Base-by-base conservation (phyloP, 495 filamentous ascomycete genomes). In the Talaromyces adpressus region DNA sequence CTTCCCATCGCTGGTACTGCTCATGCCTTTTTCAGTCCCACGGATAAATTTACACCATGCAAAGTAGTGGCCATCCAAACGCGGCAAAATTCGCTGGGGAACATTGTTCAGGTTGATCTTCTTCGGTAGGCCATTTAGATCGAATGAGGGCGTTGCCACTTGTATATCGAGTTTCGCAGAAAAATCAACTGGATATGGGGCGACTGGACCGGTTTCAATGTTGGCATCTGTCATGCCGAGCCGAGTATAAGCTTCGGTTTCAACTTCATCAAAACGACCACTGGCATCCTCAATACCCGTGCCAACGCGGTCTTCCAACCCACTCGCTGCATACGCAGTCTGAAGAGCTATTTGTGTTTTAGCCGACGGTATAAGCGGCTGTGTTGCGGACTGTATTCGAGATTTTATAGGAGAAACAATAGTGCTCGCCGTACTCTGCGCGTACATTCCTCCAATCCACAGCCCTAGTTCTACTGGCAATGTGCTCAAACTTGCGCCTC, bases 401-500 rank as follows among this genome's bases (percentile, higher is more conserved):
- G 73, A 66, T 1, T 74, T 72, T 3, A 80, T 83, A 0, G 86
- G 86, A 1, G 76, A 69, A n/a, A 80, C 67, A 4, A 79, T 76
- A 2, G 67, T 76, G n/a, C 75, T 74, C 4, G 80, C 79, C 6
- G 78, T 76, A 22, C 70, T 77, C 34, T 77, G 76, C 12, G 81
- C 83, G 60, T 86, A 81, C 4, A 81, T 71, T 4, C 84, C 80
- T 3, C 78, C 73, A 2, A 82, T 81, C 69, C 85, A 83, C 5
- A 86, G 79, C 3, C 85, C 87, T 12, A 87, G 64, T 64, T 90
- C 87, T 7, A 90, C 64, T 0, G 87, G 87, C 66, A 89, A 70
- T 1, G 85, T 87, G 3, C 72, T 73, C n/a, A 90, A 68, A 52
- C 84, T 85, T 3, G 87, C 87, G 9, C 87, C 87, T 14, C 84